These are phyloP conservation scores for Beauveria scarabaeidicola DNA, from an alignment of 2,329 filamentous ascomycete genomes.

Conservation along the genomic window DNA sequence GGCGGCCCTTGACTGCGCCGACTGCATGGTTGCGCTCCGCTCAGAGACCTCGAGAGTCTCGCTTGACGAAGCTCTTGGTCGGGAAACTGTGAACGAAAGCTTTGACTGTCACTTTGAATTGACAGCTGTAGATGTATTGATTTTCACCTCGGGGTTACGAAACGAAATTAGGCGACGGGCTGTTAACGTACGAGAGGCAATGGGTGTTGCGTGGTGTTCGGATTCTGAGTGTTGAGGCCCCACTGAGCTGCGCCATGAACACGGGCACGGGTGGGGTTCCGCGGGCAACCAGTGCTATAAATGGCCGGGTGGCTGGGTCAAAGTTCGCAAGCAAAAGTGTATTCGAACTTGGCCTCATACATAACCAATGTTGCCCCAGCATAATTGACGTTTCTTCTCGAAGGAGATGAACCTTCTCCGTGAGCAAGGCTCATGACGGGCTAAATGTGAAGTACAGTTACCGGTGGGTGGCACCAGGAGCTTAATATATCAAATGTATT, in stretches of 20 bases:
- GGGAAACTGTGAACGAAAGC: no score
- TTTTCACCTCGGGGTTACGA: background rate
- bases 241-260: background rate
- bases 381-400: no score
- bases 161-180: background rate
- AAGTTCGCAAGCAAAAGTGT: no score
- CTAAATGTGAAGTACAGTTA: background rate
- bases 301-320: no score
- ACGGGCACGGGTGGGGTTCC: background rate
- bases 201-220: background rate
- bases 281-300: background rate
- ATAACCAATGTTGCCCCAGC: no score
- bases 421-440: no score
- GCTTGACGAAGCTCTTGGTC: background rate
- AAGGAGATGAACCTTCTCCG: no score
- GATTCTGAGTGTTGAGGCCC: background rate
- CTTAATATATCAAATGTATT: conserved; percentile 9
- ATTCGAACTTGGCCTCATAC: no score
- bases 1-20: background rate
- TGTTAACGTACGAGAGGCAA: background rate
- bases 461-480: no score
- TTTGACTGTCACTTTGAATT: background rate
- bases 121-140: background rate
- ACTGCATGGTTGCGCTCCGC: background rate
- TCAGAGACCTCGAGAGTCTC: background rate